Evolutionary conservation across 208 protist species (phyloP).

Genomic region (Leishmania tropica): DNA sequence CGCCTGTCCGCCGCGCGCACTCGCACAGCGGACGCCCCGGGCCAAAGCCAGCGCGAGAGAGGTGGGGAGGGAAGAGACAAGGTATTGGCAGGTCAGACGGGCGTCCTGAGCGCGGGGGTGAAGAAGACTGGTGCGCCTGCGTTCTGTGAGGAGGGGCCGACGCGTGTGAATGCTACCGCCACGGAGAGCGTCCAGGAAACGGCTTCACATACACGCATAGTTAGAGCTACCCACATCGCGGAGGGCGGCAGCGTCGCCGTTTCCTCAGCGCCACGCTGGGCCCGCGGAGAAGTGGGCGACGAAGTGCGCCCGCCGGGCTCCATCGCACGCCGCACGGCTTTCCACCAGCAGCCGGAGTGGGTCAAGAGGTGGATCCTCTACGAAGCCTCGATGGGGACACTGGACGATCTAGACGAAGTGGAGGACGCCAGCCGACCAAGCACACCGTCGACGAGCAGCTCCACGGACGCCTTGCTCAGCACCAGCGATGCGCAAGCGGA

Average conservation of each 20-base stretch:
- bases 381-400: constrained; percentile 87
- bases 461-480: background rate
- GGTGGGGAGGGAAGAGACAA: too few relatives aligned
- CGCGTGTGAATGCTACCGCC: background rate
- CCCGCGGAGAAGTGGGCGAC: background rate
- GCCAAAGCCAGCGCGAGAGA: background rate
- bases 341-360: constrained; percentile 63
- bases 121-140: background rate
- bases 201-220: too few relatives aligned
- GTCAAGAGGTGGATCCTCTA: constrained; percentile 85
- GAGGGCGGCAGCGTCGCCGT: background rate
- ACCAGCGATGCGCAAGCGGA: background rate
- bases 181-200: background rate
- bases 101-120: background rate
- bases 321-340: constrained; percentile 22
- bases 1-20: background rate
- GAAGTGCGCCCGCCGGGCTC: constrained; percentile 17
- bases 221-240: background rate
- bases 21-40: background rate
- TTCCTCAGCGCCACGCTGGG: background rate
- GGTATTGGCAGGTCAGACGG: too few relatives aligned
- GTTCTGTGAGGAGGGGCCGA: background rate
- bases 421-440: background rate
- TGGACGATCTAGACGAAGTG: constrained; percentile 56
- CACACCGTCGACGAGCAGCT: background rate